Percentiles rank a stretch among this genome's conserved stretches.
phyloP scores from a whole-genome alignment of 257 asterid genomes.

The Phtheirospermum japonicum region DNA sequence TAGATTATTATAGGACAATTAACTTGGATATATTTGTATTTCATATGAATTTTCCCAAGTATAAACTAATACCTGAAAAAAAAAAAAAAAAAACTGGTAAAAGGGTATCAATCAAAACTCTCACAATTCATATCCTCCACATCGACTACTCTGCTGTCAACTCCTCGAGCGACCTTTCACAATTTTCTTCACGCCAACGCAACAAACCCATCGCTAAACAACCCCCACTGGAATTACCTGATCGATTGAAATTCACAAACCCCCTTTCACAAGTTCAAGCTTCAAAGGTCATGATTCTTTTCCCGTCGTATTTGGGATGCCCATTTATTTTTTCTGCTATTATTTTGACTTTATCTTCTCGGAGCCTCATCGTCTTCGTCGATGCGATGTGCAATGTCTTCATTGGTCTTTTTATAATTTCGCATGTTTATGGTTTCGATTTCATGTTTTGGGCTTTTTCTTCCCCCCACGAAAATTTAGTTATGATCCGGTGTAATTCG shows the following conservation, averaged over 20 bases:
- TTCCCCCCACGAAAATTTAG: not conserved
- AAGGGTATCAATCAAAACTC: no score
- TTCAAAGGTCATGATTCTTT: conserved; percentile 28
- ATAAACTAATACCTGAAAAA: no score
- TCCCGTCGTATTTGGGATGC: conserved; percentile 14
- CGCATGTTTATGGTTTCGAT: conserved; percentile 2
- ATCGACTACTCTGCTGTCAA: not conserved
- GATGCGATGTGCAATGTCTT: not conserved
- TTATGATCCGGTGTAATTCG: conserved; percentile 7
- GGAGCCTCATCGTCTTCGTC: conserved; percentile 4
- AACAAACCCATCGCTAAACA: not conserved
- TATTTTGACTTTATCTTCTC: conserved; percentile 16
- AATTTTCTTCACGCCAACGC: conserved; percentile 38
- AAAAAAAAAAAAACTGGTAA: no score
- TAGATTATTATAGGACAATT: no score
- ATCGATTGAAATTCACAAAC: not conserved
- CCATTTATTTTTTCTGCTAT: not conserved
- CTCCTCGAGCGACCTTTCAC: conserved; percentile 10
- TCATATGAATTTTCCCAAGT: no score
- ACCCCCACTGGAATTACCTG: not conserved
- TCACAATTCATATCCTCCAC: not conserved
- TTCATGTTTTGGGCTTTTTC: conserved; percentile 26
- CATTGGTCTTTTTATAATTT: conserved; percentile 13
- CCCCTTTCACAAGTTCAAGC: not conserved
- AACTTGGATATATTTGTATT: no score